Conservation (phyloP, 495 filamentous ascomycete species). For the Hypoxylon trugodes region DNA sequence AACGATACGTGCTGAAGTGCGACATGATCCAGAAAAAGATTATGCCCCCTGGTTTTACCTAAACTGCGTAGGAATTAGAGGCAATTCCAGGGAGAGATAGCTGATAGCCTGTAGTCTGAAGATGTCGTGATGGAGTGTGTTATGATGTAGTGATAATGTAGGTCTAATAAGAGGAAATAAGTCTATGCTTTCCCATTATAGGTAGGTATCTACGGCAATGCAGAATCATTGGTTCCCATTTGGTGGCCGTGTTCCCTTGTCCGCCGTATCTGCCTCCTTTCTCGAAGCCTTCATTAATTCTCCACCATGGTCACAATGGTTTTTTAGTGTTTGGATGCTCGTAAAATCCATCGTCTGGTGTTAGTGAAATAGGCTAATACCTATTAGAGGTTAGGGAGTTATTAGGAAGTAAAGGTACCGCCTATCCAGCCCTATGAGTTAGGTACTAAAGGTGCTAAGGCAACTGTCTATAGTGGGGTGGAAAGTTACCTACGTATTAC, state of each 20-base stretch:
- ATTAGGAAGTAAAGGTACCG: not conserved
- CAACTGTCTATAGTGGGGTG: not conserved
- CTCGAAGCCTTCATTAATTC: not conserved
- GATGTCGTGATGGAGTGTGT: too few relatives aligned
- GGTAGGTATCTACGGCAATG: not conserved
- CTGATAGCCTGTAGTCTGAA: not conserved
- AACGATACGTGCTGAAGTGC: constrained; percentile 16
- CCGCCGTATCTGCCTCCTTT: constrained; percentile 5
- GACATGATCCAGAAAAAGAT: constrained; percentile 30
- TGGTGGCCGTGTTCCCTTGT: not conserved
- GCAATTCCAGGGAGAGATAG: not conserved
- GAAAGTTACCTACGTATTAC: too few relatives aligned
- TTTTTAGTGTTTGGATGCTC: too few relatives aligned
- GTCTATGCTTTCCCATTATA: not conserved
- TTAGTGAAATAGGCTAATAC: constrained; percentile 18
- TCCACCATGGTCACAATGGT: constrained; percentile 1
- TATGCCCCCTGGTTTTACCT: not conserved
- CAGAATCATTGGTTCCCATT: not conserved
- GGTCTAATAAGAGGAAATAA: too few relatives aligned
- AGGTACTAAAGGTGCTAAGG: too few relatives aligned
- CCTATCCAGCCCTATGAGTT: constrained; percentile 36
- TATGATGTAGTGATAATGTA: too few relatives aligned
- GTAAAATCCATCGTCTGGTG: constrained; percentile 24
- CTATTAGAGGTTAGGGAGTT: not conserved
- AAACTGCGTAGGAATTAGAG: not conserved